Evolutionary conservation across 2,329 filamentous ascomycete species (phyloP), one percentile per base, ranked within the genome.

Genomic region (Colletotrichum sp.): DNA sequence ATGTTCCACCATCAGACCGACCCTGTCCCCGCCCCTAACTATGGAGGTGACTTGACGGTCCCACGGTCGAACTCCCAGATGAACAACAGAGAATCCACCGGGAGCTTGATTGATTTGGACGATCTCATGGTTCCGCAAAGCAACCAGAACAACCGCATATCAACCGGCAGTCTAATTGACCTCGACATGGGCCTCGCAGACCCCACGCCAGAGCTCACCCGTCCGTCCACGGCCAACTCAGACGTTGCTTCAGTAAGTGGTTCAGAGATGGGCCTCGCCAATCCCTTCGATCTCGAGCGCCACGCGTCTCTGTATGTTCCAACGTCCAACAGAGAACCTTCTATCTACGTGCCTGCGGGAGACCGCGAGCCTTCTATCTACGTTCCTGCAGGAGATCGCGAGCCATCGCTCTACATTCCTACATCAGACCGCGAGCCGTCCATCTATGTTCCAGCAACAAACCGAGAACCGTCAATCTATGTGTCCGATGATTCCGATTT

Each of bases 241-340:
- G 90, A 92, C 76, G 89, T 87, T 15, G 88, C 82, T 3, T 92
- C 90, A 1, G 85, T 92, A 13, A 87, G 88, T 9, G 91, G 91
- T 67, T 91, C 91, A 1, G 90, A 92, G 72, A 82, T 90, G 36
- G 88, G 90, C 30, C 86, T 88, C 15, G 87, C 86, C 3, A 91
- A 91, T 78, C 91, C 92, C 0, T 93, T 93, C 73, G 90, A 93
- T 71, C 86, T 93, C 5, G 92, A 93, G 81, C 88, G 89, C n/a
- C 91, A 93, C 78, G 86, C 90, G 2, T 92, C 91, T 2, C 83
- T 92, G 2, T 91, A 92, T 77, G 85, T 84, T 15, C 82, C 86
- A 6, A 80, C 83, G 6, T 82, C 83, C 1, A 86, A 84, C 66
- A 86, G 90, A 44, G 90, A 92, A 77, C 90, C 90, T 1, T 91